Evolutionary conservation across 1,284 basidiomycete genomes (phyloP), one percentile per base, ranked within the genome.

Genomic region (Papiliotrema nemorosa): DNA sequence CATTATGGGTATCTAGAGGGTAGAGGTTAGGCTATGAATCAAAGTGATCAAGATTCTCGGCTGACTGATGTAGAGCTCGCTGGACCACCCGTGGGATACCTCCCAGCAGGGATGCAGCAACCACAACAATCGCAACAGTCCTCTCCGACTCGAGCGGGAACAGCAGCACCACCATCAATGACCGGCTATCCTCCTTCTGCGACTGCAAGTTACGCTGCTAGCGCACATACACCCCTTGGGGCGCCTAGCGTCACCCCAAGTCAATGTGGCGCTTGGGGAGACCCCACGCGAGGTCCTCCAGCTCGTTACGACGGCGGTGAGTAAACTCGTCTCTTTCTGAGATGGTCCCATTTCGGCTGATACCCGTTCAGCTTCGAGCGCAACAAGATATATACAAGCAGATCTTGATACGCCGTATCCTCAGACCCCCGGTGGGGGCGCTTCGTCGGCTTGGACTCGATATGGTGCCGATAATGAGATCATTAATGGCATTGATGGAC

Each of bases 1-100:
- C 64, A 67, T 44, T 69, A 69, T 47, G 67, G 67, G 7, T 69
- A 67, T 52, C 62, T 67, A 39, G 65, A 69, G 47, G 67, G 67
- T 16, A 33, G 67, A 57, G 66, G 65, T 64, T 49, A 57, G 63
- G 55, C 4, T 22, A 12, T 33, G 16, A 5, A 13, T 35, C n/a
- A n/a, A n/a, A n/a, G n/a, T 40, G 18, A 31, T 18, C 33, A 14
- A 9, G 20, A 34, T 22, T 7, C n/a, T n/a, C 16, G 26, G 44
- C 31, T 51, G 44, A 57, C 42, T 44, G 7, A n/a, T n/a, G n/a
- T 39, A 67, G 64, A 69, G 49, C 60, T 69, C 13, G 67, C 67
- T 2, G 67, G 67, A 12, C 67, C 67, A 21, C 67, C 67, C 5
- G 49, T 55, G 10, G 65, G 65, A 5, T 54, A 63, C 43, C 47